Evolutionary conservation across 2,329 filamentous ascomycete genomes (phyloP).

Genomic region (Madurella mycetomatis): DNA sequence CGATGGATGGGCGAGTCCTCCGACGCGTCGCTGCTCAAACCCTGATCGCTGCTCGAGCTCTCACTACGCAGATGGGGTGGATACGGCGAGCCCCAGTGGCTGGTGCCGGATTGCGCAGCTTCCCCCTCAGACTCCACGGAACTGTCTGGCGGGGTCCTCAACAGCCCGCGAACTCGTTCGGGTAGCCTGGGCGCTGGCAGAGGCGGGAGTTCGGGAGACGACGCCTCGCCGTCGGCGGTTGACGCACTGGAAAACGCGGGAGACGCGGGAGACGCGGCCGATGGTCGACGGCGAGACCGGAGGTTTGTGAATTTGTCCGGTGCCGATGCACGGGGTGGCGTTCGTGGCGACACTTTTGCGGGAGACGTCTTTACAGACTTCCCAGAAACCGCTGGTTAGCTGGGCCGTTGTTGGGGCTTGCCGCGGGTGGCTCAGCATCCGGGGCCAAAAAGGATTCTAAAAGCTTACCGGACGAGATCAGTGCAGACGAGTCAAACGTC

Average conservation of each 20-base stretch:
- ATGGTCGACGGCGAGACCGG: conserved; percentile 30
- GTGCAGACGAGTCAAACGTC: conserved; percentile 56
- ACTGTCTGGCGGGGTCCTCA: conserved; percentile 49
- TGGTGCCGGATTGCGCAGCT: conserved; percentile 54
- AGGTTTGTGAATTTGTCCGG: conserved; percentile 49
- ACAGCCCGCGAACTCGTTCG: conserved; percentile 49
- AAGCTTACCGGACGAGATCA: conserved; percentile 52
- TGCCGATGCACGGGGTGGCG: conserved; percentile 58
- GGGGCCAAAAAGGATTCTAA: conserved; percentile 11
- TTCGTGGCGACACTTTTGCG: conserved; percentile 43
- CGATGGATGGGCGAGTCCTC: conserved; percentile 59
- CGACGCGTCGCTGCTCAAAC: conserved; percentile 55
- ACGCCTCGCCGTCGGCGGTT: conserved; percentile 56
- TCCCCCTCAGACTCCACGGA: conserved; percentile 34
- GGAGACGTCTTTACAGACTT: conserved; percentile 54
- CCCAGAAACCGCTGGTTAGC: conserved; percentile 18
- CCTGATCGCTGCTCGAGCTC: conserved; percentile 50
- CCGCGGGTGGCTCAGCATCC: conserved; percentile 15
- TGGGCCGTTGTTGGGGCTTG: neutral
- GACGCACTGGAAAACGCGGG: conserved; percentile 59
- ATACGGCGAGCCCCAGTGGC: conserved; percentile 91
- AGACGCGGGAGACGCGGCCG: conserved; percentile 50
- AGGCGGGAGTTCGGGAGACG: conserved; percentile 56
- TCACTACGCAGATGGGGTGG: conserved; percentile 52
- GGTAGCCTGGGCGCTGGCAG: conserved; percentile 56